Conservation (phyloP, 179 eudicot species). For the Silene vulgaris region DNA sequence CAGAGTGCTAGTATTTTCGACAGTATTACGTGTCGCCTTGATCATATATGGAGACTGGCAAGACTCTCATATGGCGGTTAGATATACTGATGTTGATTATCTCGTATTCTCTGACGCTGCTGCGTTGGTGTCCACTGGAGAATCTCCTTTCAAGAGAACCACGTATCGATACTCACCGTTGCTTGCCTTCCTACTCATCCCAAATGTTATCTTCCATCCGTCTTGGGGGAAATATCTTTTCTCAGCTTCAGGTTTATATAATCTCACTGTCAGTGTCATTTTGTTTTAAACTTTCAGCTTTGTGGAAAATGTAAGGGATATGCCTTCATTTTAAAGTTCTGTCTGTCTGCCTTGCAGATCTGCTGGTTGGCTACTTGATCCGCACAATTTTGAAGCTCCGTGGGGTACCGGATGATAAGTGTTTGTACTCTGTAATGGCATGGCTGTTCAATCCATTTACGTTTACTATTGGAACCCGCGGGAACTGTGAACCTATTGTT, state of each 20-base stretch:
- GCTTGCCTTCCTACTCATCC: conserved; percentile 67
- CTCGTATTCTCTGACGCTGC: conserved; percentile 96
- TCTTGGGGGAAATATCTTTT: conserved; percentile 88
- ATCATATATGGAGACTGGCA: conserved; percentile 95
- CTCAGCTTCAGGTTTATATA: conserved; percentile 69
- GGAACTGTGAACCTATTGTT: conserved; percentile 91
- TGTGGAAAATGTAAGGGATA: conserved; percentile 15
- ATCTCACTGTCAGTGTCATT: conserved; percentile 3
- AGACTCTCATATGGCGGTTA: conserved; percentile 86
- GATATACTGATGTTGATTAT: conserved; percentile 94
- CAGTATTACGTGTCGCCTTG: conserved; percentile 52
- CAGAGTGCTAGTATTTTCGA: conserved; percentile 57
- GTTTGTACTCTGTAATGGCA: conserved; percentile 49
- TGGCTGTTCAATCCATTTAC: conserved; percentile 99
- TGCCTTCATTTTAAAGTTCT: conserved; percentile 15
- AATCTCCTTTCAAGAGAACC: conserved; percentile 77
- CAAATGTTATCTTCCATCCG: conserved; percentile 65
- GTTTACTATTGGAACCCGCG: conserved; percentile 98
- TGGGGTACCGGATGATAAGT: conserved; percentile 63
- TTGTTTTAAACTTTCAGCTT: conserved; percentile 27
- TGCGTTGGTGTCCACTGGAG: conserved; percentile 55
- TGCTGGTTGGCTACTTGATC: conserved; percentile 70
- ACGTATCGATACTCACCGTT: conserved; percentile 89
- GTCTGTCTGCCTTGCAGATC: conserved; percentile 47
- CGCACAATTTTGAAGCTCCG: conserved; percentile 72